Base-by-base conservation (phyloP, 2,329 filamentous ascomycete species). In the Stromatinia cepivora region DNA sequence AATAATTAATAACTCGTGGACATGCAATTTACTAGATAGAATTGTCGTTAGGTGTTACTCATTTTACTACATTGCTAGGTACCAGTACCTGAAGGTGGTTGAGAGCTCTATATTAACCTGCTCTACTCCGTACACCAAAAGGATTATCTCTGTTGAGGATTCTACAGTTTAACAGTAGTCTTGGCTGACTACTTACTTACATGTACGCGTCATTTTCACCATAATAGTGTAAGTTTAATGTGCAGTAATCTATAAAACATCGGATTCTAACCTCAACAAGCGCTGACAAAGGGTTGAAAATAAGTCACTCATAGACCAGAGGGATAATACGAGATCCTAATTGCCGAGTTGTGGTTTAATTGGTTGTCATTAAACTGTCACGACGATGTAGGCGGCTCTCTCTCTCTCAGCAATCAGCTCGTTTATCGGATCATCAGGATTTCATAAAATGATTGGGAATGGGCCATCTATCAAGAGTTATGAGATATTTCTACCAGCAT, bases 141-240 rank as follows among this genome's bases (percentile, higher is more conserved):
- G n/a, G 39, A 39, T 5, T 42, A 42, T 42, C 39, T 42, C 5
- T 5, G 39, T 15, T 42, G 39, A 56, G 53, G 6, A 36, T 56
- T 11, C 17, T 56, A 22, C 53, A 15, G 11, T 56, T n/a, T 42
- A 15, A 42, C 28, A 56, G 9, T 31, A 1, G n/a, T 63, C 59
- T 63, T 63, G 59, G 59, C 59, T 25, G 17, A n/a, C 59, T 28
- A 3, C 42, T 31, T 39, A 57, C 34, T 42, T 42, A 57, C 54
- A 57, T 65, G 62, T 50, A 65, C 62, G 62, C 62, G 48, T 65
- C 62, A 65, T 54, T 65, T 42, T 22, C 31, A 4, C 25, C 61
- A 52, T 15, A 36, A 50, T 53, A 50, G 61, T 50, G 61, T 10
- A 59, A 42, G 34, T 28, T 25, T 34, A 28, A 8, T 17, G 20